A percentile compares a stretch with the other conserved stretches of the same genome.
phyloP scores from a whole-genome alignment of 306 rosid genomes.

The Morella rubra region DNA sequence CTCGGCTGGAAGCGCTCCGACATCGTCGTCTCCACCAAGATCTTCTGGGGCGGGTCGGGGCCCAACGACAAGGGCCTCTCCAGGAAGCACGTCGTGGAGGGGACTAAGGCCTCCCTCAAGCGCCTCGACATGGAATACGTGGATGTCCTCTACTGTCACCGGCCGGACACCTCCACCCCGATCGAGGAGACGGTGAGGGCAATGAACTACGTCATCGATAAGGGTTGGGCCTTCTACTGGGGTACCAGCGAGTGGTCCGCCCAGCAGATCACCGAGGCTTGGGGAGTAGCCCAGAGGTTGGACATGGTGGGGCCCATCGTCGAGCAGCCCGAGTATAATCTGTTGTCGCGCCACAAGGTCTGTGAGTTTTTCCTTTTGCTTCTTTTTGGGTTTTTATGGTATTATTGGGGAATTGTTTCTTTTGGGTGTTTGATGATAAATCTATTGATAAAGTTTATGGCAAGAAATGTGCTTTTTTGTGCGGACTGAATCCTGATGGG shows the following conservation, averaged over 20 bases:
- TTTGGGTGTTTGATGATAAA: not conserved
- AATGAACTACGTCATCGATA: slow-evolving; percentile 78
- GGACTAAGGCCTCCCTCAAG: slow-evolving; percentile 82
- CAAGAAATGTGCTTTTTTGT: not conserved
- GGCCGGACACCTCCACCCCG: slow-evolving; percentile 79
- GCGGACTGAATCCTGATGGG: not conserved
- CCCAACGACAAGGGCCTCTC: slow-evolving; percentile 96
- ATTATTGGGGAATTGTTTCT: not conserved
- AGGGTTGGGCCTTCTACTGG: slow-evolving; percentile 96
- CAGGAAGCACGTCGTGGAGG: slow-evolving; percentile 81
- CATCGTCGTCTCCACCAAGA: slow-evolving; percentile 89
- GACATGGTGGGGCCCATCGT: slow-evolving; percentile 86
- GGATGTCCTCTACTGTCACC: slow-evolving; percentile 77
- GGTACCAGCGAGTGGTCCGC: slow-evolving; percentile 99
- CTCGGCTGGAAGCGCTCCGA: slow-evolving; percentile 97
- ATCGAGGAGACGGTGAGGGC: slow-evolving; percentile 96
- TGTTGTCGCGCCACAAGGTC: slow-evolving; percentile 84
- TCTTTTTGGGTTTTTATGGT: not conserved
- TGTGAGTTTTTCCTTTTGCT: not conserved
- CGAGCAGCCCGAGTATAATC: slow-evolving; percentile 97
- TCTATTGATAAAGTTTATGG: not conserved
- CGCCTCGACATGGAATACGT: slow-evolving; percentile 86
- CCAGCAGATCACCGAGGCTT: slow-evolving; percentile 96
- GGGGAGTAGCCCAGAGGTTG: slow-evolving; percentile 69
- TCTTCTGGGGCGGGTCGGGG: slow-evolving; percentile 98